Percentiles rank a stretch among this genome's conserved stretches.
Conservation (phyloP, 2,329 filamentous ascomycete genomes). For the Hypoxylon sp. region DNA sequence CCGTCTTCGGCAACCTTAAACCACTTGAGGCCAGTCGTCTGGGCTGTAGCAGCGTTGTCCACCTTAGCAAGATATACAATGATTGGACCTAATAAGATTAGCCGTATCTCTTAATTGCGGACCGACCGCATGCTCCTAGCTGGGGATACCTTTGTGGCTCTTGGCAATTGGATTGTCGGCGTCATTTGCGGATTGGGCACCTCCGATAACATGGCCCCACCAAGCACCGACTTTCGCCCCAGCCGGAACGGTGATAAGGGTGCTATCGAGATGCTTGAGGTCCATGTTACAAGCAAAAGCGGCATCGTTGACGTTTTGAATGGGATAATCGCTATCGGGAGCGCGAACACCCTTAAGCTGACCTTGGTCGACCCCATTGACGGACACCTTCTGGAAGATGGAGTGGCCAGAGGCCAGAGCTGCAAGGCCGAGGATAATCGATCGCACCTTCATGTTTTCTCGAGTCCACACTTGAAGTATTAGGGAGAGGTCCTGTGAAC, state of each 20-base stretch:
- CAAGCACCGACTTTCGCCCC: slow-evolving; percentile 64
- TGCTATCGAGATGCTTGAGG: slow-evolving; percentile 55
- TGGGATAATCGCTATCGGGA: slow-evolving; percentile 65
- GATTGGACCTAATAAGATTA: slow-evolving; percentile 60
- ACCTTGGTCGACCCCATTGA: slow-evolving; percentile 65
- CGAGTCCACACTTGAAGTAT: not conserved
- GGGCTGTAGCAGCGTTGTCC: slow-evolving; percentile 60
- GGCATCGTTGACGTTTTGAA: slow-evolving; percentile 63
- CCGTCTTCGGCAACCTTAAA: slow-evolving; percentile 66
- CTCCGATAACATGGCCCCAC: slow-evolving; percentile 67
- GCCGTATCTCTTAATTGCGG: slow-evolving; percentile 1
- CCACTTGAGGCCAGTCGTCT: slow-evolving; percentile 59
- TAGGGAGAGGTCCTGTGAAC: not conserved
- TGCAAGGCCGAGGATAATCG: slow-evolving; percentile 38
- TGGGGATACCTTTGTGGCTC: slow-evolving; percentile 60
- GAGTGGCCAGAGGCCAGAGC: slow-evolving; percentile 39
- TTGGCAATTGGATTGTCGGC: slow-evolving; percentile 64
- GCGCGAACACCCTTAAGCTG: slow-evolving; percentile 65
- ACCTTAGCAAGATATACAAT: slow-evolving; percentile 65
- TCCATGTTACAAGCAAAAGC: slow-evolving; percentile 64
- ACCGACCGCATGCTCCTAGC: not conserved
- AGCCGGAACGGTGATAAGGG: slow-evolving; percentile 62
- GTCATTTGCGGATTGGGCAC: slow-evolving; percentile 60
- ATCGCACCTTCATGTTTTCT: slow-evolving; percentile 40
- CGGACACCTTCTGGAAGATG: slow-evolving; percentile 57